These are phyloP conservation scores for Pseudopediastrum boryanum DNA, from an alignment of 139 green algal species.

Conservation along the genomic window DNA sequence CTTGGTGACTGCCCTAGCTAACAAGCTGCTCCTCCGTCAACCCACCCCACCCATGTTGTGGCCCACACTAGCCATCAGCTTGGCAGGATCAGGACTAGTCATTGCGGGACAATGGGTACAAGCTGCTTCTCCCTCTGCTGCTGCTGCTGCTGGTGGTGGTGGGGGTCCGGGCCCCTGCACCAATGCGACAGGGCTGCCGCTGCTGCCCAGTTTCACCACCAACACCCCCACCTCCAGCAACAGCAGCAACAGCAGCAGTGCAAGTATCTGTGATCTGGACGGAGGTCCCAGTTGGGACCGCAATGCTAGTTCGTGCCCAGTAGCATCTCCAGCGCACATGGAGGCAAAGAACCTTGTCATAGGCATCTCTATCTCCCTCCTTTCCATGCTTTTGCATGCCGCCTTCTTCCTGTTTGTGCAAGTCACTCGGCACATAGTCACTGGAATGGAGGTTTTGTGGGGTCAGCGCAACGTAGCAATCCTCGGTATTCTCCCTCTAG, in stretches of 20 bases:
- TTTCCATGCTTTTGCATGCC: background rate
- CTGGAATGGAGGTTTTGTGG: constrained; percentile 8
- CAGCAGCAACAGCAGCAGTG: background rate
- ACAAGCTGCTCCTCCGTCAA: background rate
- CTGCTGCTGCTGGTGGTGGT: background rate
- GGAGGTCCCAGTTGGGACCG: background rate
- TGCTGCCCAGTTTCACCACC: background rate
- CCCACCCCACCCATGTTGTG: background rate
- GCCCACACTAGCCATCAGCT: background rate
- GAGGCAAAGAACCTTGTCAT: too few species aligned
- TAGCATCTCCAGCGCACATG: too few species aligned
- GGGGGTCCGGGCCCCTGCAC: too few species aligned
- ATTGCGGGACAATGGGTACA: background rate
- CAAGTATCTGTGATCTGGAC: background rate
- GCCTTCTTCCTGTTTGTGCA: background rate
- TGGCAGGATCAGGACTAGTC: background rate
- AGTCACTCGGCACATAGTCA: background rate
- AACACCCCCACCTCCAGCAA: background rate
- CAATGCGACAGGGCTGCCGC: background rate
- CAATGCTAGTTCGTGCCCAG: background rate
- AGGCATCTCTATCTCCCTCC: background rate
- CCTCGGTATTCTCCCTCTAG: background rate
- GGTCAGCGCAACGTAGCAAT: background rate
- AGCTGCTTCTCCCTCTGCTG: background rate
- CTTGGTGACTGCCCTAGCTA: background rate